Conservation (phyloP, 2,329 filamentous ascomycete species). For the Aspergillus floridensis region DNA sequence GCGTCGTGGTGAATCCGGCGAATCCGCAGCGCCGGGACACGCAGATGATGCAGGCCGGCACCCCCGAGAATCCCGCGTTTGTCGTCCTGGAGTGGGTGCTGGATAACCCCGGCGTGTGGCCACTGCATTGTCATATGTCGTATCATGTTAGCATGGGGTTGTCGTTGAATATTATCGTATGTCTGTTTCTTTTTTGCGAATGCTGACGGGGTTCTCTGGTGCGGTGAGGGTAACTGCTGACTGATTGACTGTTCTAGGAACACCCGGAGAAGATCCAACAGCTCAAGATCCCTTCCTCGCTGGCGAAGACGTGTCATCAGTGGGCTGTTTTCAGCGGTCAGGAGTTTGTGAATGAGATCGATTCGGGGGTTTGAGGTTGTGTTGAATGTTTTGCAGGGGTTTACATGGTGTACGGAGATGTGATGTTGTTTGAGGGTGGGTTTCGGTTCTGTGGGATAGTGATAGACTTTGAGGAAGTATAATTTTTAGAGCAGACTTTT, state of each 20-base stretch:
- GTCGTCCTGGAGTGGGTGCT: slow-evolving; percentile 54
- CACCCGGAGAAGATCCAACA: not conserved
- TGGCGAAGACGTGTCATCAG: not conserved
- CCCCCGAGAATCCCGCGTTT: slow-evolving; percentile 50
- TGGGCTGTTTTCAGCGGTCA: not conserved
- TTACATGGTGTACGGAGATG: no score
- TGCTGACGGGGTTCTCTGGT: not conserved
- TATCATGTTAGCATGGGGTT: not conserved
- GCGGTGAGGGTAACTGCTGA: not conserved
- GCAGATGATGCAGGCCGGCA: slow-evolving; percentile 55
- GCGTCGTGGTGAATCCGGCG: not conserved
- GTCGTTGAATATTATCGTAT: not conserved
- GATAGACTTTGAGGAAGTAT: no score
- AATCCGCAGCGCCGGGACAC: slow-evolving; percentile 67
- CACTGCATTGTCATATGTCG: slow-evolving; percentile 70
- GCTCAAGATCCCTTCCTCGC: not conserved
- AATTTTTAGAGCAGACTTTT: no score
- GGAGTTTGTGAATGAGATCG: not conserved
- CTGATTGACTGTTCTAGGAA: not conserved
- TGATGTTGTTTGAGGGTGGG: no score
- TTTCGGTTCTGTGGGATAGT: no score
- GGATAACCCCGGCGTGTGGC: slow-evolving; percentile 53
- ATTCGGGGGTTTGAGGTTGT: not conserved
- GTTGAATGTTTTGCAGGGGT: no score
- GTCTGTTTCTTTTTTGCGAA: not conserved